A percentile compares a stretch with the other conserved stretches of the same genome.
Evolutionary conservation across 2,329 filamentous ascomycete species (phyloP).

Genomic region (Mollisia scopiformis): DNA sequence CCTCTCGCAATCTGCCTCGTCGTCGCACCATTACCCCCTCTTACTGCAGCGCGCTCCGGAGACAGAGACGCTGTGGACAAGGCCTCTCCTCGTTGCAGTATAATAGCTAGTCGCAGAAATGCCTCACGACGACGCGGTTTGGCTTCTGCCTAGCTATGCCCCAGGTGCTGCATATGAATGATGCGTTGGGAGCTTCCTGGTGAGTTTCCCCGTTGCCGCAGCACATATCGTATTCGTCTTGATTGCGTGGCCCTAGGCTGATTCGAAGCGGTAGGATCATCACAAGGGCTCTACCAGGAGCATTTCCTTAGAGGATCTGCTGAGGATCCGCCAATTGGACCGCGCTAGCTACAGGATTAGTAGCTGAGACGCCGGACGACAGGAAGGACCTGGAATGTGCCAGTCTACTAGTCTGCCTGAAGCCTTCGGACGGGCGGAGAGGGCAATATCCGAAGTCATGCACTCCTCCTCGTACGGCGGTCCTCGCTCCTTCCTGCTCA

Average conservation of each 20-base stretch:
- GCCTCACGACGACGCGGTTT: neutral
- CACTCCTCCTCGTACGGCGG: conserved; percentile 8
- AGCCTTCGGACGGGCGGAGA: conserved; percentile 16
- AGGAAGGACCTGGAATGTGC: neutral
- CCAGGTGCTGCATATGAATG: neutral
- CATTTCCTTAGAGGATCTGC: neutral
- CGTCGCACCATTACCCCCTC: conserved; percentile 17
- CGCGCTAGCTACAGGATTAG: neutral
- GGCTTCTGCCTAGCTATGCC: neutral
- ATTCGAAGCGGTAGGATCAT: neutral
- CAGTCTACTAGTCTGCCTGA: conserved; percentile 13
- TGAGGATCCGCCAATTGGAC: neutral
- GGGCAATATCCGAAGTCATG: conserved; percentile 17
- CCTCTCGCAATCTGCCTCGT: conserved; percentile 19
- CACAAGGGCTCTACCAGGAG: neutral
- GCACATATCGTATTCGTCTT: neutral
- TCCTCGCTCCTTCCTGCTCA: conserved; percentile 6
- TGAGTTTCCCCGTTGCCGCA: neutral
- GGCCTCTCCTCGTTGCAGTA: neutral
- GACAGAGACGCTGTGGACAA: conserved; percentile 1
- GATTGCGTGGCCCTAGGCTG: neutral
- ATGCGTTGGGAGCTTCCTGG: neutral
- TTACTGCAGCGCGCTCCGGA: conserved; percentile 2
- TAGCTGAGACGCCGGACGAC: neutral
- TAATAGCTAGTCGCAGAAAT: neutral